Percentiles rank a stretch among this genome's conserved stretches.
Evolutionary conservation across 257 asterid genomes (phyloP).

Genomic region (Solanum etuberosum): DNA sequence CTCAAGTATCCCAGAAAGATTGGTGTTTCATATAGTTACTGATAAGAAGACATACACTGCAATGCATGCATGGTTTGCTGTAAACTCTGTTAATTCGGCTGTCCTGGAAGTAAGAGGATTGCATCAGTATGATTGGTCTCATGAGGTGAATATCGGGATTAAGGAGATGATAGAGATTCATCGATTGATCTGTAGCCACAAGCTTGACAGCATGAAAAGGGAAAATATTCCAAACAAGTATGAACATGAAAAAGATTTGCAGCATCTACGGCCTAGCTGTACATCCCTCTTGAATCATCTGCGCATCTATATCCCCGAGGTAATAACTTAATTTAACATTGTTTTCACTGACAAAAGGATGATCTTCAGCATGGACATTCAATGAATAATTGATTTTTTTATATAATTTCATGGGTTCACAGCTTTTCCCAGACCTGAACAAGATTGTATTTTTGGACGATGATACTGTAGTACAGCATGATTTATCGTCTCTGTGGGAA

Average conservation of each 20-base stretch:
- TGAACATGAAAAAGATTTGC: constrained; percentile 34
- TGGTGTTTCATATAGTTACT: constrained; percentile 76
- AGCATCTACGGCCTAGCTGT: constrained; percentile 46
- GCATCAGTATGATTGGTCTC: constrained; percentile 87
- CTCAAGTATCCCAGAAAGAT: constrained; percentile 38
- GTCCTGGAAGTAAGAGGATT: constrained; percentile 79
- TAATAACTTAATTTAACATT: constrained; percentile 17
- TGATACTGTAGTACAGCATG: constrained; percentile 73
- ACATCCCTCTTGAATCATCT: constrained; percentile 75
- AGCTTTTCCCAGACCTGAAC: constrained; percentile 79
- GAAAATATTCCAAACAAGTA: constrained; percentile 23
- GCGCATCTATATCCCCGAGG: constrained; percentile 84
- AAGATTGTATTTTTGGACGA: constrained; percentile 75
- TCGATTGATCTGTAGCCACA: constrained; percentile 47
- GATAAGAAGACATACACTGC: constrained; percentile 73
- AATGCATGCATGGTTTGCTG: constrained; percentile 91
- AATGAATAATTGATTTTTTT: constrained; percentile 11
- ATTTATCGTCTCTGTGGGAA: constrained; percentile 73
- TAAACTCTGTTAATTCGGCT: constrained; percentile 41
- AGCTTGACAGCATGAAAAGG: constrained; percentile 28
- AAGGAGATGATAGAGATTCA: constrained; percentile 70
- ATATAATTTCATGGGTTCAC: constrained; percentile 29
- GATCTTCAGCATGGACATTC: constrained; percentile 5
- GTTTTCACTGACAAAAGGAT: constrained; percentile 5
- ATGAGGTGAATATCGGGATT: constrained; percentile 47